A percentile compares a stretch with the other conserved stretches of the same genome.
phyloP scores from a whole-genome alignment of 2,329 filamentous ascomycete genomes.

The Chrysoporthe cubensis region DNA sequence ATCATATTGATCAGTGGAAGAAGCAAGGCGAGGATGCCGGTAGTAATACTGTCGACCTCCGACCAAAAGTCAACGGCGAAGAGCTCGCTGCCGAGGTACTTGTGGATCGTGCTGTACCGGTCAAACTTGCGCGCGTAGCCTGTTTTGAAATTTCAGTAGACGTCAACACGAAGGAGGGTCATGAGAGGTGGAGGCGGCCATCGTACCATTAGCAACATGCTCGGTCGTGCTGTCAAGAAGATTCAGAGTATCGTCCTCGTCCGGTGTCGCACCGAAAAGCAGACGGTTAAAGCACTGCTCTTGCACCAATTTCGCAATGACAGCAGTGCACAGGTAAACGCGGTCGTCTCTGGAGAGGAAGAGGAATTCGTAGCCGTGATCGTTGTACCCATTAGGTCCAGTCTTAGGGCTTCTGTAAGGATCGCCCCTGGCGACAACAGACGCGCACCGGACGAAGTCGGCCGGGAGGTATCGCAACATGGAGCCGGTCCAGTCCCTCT shows the following conservation, averaged over 20 bases:
- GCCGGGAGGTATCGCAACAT: constrained; percentile 20
- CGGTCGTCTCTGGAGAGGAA: constrained; percentile 21
- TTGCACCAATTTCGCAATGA: constrained; percentile 45
- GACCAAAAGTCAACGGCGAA: constrained; percentile 43
- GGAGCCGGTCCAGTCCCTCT: constrained; percentile 20
- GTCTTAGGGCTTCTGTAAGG: constrained; percentile 4
- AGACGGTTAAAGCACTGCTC: constrained; percentile 43
- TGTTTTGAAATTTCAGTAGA: not conserved
- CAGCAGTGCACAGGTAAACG: constrained; percentile 40
- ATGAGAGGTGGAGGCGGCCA: not conserved
- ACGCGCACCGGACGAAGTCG: constrained; percentile 24
- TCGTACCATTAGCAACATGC: constrained; percentile 14
- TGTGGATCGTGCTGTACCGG: constrained; percentile 31
- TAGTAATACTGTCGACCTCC: constrained; percentile 37
- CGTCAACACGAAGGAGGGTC: not conserved
- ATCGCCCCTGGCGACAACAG: constrained; percentile 26
- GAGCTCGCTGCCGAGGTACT: constrained; percentile 21
- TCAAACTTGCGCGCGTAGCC: constrained; percentile 20
- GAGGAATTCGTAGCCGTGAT: constrained; percentile 23
- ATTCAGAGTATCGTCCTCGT: constrained; percentile 36
- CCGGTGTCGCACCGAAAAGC: constrained; percentile 43
- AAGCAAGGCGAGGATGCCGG: constrained; percentile 35
- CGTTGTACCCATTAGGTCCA: not conserved
- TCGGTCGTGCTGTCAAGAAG: constrained; percentile 21
- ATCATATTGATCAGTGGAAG: constrained; percentile 41